phyloP scores from a whole-genome alignment of 2,329 filamentous ascomycete species.

The Diaporthe aspalathi region DNA sequence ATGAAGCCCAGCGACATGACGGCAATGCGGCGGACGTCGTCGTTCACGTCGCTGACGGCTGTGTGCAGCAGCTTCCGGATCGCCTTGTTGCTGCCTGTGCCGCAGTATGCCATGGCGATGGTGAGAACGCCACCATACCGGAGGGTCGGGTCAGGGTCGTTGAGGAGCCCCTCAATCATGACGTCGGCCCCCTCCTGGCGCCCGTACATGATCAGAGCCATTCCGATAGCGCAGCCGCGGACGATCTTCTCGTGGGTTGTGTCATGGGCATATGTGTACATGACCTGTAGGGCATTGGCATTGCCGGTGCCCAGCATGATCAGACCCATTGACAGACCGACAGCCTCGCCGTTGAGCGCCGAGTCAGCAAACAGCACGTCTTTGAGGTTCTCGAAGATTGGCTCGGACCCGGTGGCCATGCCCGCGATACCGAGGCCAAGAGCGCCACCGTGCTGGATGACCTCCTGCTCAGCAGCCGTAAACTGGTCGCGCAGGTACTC shows the following conservation, averaged over 20 bases:
- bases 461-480: slow-evolving; percentile 82
- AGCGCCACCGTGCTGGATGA: slow-evolving; percentile 96
- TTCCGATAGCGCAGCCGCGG: slow-evolving; percentile 91
- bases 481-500: slow-evolving; percentile 84
- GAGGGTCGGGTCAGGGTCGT: slow-evolving; percentile 92
- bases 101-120: slow-evolving; percentile 97
- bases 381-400: slow-evolving; percentile 92
- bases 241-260: slow-evolving; percentile 99
- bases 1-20: slow-evolving; percentile 99
- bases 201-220: slow-evolving; percentile 98
- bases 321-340: slow-evolving; percentile 94
- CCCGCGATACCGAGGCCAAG: slow-evolving; percentile 95
- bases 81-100: slow-evolving; percentile 97
- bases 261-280: slow-evolving; percentile 98
- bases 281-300: slow-evolving; percentile 90
- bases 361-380: slow-evolving; percentile 92
- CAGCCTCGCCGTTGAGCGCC: slow-evolving; percentile 95
- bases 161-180: slow-evolving; percentile 91
- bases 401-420: slow-evolving; percentile 93
- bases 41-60: slow-evolving; percentile 97
- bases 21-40: slow-evolving; percentile 94
- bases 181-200: slow-evolving; percentile 95
- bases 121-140: slow-evolving; percentile 99
- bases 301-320: slow-evolving; percentile 99
- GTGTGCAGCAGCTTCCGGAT: slow-evolving; percentile 95